Conservation (phyloP, 78 protist species). For the Dictyostelium brefeldianum region DNA sequence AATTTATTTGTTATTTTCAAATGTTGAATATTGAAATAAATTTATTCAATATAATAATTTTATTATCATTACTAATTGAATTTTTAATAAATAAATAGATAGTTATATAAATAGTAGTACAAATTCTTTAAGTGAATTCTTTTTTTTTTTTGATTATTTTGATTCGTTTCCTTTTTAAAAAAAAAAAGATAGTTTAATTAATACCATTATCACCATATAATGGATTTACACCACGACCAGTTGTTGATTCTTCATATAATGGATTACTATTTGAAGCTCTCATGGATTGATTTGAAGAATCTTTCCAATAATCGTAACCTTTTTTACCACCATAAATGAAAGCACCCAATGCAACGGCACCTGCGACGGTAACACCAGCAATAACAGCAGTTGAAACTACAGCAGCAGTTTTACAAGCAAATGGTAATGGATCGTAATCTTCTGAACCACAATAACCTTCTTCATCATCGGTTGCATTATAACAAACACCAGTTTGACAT, state of each 20-base stretch:
- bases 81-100: too few relatives aligned
- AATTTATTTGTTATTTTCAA: too few relatives aligned
- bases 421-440: constrained; percentile 21
- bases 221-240: constrained; percentile 15
- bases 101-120: too few relatives aligned
- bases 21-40: too few relatives aligned
- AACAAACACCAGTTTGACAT: constrained; percentile 39
- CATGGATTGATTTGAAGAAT: neutral
- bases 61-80: too few relatives aligned
- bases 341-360: constrained; percentile 39
- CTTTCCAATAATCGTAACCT: constrained; percentile 69
- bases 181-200: too few relatives aligned
- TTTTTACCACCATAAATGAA: constrained; percentile 40
- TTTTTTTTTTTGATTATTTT: too few relatives aligned
- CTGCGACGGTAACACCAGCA: constrained; percentile 43
- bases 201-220: neutral
- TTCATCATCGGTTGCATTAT: neutral
- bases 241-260: constrained; percentile 34
- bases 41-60: too few relatives aligned
- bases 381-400: constrained; percentile 36
- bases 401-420: constrained; percentile 22
- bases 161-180: too few relatives aligned
- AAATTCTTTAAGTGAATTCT: too few relatives aligned
- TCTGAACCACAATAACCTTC: constrained; percentile 19
- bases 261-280: constrained; percentile 27